These are phyloP conservation scores for Mucor saturninus DNA, from an alignment of 371 early-diverging fungal genomes.

Conservation along the genomic window DNA sequence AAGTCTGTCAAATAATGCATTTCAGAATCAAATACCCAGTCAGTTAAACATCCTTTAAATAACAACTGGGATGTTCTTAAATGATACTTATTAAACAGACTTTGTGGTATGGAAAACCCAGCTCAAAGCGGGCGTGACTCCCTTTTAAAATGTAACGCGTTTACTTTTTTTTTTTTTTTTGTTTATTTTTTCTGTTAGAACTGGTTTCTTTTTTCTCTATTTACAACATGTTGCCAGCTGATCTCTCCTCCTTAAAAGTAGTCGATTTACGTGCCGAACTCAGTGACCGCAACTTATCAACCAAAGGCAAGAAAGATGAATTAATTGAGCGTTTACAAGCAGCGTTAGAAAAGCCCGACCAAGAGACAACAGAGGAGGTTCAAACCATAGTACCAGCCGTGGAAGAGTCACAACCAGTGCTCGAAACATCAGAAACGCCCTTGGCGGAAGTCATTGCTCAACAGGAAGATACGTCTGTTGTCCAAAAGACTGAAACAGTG, in stretches of 20 bases:
- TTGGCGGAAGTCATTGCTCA: background rate
- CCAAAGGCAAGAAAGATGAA: constrained; percentile 77
- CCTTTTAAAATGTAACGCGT: no score
- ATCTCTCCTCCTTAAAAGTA: constrained; percentile 51
- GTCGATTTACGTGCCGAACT: constrained; percentile 72
- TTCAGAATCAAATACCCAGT: no score
- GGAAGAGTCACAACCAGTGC: no score
- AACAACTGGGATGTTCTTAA: no score
- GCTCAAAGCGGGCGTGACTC: no score
- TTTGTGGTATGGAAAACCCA: no score
- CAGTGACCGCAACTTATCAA: constrained; percentile 59
- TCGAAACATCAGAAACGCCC: constrained; percentile 10
- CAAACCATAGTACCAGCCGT: no score
- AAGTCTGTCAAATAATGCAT: no score
- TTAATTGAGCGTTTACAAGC: constrained; percentile 68
- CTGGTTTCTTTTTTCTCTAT: background rate
- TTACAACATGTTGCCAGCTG: background rate
- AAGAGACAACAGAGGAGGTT: background rate
- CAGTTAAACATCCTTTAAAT: no score
- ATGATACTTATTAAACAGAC: no score
- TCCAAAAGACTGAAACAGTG: background rate
- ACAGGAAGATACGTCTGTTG: background rate
- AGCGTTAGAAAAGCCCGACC: constrained; percentile 27
- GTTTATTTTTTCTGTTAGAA: no score
- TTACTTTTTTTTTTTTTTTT: no score